These are phyloP conservation scores for Vitellaria paradoxa DNA, from an alignment of 179 eudicot genomes.

Conservation along the genomic window DNA sequence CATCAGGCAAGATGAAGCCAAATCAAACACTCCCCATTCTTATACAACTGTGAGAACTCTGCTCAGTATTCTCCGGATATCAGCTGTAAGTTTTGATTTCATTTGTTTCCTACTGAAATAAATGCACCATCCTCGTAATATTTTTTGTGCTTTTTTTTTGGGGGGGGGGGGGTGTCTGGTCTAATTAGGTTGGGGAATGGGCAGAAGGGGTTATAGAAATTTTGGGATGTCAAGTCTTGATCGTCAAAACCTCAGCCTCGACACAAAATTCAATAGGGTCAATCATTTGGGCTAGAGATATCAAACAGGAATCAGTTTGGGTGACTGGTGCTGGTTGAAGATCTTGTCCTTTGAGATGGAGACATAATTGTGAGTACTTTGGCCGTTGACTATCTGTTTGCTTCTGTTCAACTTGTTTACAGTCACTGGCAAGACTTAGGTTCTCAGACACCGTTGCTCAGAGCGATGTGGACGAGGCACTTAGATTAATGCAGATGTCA, in stretches of 20 bases:
- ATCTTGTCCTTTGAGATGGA: not conserved
- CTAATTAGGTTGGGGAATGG: not conserved
- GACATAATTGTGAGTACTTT: not conserved
- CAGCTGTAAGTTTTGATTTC: constrained; percentile 72
- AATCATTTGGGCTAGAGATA: not conserved
- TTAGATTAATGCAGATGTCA: constrained; percentile 95
- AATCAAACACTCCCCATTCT: constrained; percentile 84
- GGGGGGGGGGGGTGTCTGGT: not conserved
- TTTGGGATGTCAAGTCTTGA: not conserved
- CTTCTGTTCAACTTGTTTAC: constrained; percentile 10
- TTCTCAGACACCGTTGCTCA: constrained; percentile 79
- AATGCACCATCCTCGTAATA: not conserved
- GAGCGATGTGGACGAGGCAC: constrained; percentile 97
- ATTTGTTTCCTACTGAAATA: not conserved
- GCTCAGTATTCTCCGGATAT: constrained; percentile 92
- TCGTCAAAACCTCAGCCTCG: not conserved
- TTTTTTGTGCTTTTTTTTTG: not conserved
- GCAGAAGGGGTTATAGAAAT: too few relatives aligned
- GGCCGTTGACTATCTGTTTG: too few relatives aligned
- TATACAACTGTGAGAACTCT: constrained; percentile 93
- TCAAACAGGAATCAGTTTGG: not conserved
- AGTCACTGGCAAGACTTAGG: constrained; percentile 99
- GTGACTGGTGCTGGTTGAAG: not conserved
- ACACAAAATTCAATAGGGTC: not conserved
- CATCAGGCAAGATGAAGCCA: constrained; percentile 96